Conservation (phyloP, 139 green algal genomes). For the Pleodorina starrii region DNA sequence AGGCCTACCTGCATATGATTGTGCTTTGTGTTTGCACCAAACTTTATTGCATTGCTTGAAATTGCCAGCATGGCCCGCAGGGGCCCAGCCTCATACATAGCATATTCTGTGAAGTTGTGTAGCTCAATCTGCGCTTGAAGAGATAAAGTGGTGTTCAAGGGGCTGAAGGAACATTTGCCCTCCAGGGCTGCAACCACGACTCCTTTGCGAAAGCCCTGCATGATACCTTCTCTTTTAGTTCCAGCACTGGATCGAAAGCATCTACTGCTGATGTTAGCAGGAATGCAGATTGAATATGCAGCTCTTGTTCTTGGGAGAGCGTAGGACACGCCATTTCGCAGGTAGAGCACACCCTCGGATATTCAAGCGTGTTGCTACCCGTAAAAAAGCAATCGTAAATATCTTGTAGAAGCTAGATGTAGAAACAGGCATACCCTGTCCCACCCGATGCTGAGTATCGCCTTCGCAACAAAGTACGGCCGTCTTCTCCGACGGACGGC, state of each 20-base stretch:
- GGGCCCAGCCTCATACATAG: not conserved
- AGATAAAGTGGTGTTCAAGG: too few species aligned
- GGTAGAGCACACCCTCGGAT: too few species aligned
- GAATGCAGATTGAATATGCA: conserved; percentile 23
- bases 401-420: too few species aligned
- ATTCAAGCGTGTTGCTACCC: too few species aligned
- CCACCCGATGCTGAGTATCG: too few species aligned
- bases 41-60: conserved; percentile 20
- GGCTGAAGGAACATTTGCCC: not conserved
- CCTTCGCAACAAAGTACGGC: too few species aligned
- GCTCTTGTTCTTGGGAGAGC: not conserved
- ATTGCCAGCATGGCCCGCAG: not conserved
- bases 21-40: not conserved
- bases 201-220: not conserved
- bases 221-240: conserved; percentile 8
- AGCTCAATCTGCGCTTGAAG: not conserved
- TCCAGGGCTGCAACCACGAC: too few species aligned
- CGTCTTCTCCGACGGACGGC: too few species aligned
- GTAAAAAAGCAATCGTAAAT: too few species aligned
- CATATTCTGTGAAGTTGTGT: conserved; percentile 30
- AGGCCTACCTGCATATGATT: conserved; percentile 10
- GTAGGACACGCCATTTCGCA: conserved; percentile 1
- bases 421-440: too few species aligned
- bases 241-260: not conserved
- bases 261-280: not conserved